Conservation (phyloP, 306 rosid species). For the Coriaria nepalensis region DNA sequence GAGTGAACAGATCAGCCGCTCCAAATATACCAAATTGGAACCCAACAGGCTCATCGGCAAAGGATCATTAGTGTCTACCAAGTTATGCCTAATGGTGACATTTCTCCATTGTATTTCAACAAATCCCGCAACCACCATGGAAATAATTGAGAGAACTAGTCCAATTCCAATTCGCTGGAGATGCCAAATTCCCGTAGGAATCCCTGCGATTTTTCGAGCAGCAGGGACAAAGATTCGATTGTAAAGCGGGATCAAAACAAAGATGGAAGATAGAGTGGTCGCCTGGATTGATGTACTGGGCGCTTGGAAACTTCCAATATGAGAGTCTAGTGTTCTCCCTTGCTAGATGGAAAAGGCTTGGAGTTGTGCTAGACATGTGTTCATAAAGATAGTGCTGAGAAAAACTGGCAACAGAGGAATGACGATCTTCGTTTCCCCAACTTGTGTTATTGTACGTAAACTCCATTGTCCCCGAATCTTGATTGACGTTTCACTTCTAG, state of each 20-base stretch:
- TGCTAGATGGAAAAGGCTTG: conserved; percentile 56
- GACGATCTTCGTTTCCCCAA: conserved; percentile 47
- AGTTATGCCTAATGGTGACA: not conserved
- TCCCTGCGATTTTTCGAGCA: conserved; percentile 28
- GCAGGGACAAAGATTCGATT: conserved; percentile 37
- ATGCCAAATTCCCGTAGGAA: conserved; percentile 36
- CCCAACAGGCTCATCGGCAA: conserved; percentile 17
- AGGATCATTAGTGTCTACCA: no score
- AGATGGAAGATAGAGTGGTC: conserved; percentile 41
- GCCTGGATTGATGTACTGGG: conserved; percentile 60
- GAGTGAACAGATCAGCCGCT: conserved; percentile 43
- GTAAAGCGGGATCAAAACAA: conserved; percentile 40
- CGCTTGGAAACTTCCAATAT: conserved; percentile 22
- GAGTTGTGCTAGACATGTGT: conserved; percentile 56
- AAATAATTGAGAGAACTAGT: conserved; percentile 38
- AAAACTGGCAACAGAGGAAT: conserved; percentile 49
- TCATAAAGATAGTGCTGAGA: conserved; percentile 50
- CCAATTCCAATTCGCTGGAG: conserved; percentile 46
- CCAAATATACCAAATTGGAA: conserved; percentile 49
- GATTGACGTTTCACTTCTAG: no score
- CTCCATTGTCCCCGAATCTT: conserved; percentile 32
- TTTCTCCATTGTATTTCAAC: conserved; percentile 34
- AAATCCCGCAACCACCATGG: conserved; percentile 50
- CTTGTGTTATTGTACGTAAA: conserved; percentile 38
- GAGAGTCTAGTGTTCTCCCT: conserved; percentile 36